A percentile compares a stretch with the other conserved stretches of the same genome.
phyloP scores from a whole-genome alignment of 305 asterid species.

The Euphrasia arctica region DNA sequence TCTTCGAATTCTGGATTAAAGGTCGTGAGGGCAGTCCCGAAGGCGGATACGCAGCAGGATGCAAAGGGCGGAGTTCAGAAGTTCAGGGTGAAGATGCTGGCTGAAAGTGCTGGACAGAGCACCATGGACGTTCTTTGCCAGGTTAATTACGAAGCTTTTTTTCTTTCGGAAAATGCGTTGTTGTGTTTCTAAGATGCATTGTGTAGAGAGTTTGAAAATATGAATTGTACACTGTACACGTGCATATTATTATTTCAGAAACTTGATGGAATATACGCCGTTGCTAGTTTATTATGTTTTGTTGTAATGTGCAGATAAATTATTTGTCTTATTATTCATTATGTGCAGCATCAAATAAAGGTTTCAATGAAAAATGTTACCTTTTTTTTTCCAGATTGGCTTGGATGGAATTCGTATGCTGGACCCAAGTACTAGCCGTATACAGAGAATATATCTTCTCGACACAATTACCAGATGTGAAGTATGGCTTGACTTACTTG shows the following conservation, averaged over 20 bases:
- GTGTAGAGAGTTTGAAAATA: too few species aligned
- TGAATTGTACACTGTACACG: too few species aligned
- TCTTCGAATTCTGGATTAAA: conserved; percentile 42
- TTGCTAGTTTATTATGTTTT: conserved; percentile 10
- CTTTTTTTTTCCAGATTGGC: conserved; percentile 63
- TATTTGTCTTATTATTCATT: conserved; percentile 13
- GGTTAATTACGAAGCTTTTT: conserved; percentile 30
- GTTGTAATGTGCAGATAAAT: conserved; percentile 8
- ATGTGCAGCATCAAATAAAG: conserved; percentile 11
- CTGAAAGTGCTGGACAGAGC: conserved; percentile 82
- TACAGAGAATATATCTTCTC: conserved; percentile 80
- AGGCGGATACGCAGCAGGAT: conserved; percentile 74
- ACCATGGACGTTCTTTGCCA: conserved; percentile 96
- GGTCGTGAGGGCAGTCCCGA: conserved; percentile 84
- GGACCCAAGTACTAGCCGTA: conserved; percentile 78
- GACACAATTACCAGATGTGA: conserved; percentile 82
- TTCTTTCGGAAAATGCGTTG: too few species aligned
- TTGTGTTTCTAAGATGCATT: too few species aligned
- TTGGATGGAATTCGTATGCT: conserved; percentile 98
- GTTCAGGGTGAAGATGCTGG: conserved; percentile 78
- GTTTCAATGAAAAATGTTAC: background rate
- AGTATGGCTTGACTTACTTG: conserved; percentile 38
- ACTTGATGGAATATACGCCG: too few species aligned
- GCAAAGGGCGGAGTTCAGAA: conserved; percentile 75
- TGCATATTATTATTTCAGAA: too few species aligned